Base-by-base conservation (phyloP, 2,329 filamentous ascomycete species). In the Paecilomyces variotii region DNA sequence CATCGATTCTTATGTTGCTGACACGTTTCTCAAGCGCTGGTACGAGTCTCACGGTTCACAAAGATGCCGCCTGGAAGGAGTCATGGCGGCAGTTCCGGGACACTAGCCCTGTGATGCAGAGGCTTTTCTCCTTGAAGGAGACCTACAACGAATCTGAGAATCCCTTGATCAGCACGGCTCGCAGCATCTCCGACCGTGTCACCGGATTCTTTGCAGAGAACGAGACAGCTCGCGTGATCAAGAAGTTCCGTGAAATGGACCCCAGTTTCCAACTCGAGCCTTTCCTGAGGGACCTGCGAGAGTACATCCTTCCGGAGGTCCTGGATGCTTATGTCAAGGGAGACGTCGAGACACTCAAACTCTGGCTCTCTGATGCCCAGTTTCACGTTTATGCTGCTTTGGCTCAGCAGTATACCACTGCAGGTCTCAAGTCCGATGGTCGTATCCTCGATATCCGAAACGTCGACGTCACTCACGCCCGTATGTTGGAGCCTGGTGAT, bases 151-250 rank as follows among this genome's bases (percentile, higher is more conserved):
- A 99, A 77, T 97, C 94, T 10, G 94, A 99, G 72, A 99, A 99
- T 74, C 93, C 94, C 5, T 82, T 99, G 51, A 90, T 99, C 63
- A 89, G 87, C 53, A 97, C 93, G 0, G 94, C 92, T 1, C 88
- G 94, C 71, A 91, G 90, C 73, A 96, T 99, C 66, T 93, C 92
- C 32, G 94, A 99, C 74, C 86, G 89, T 59, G 86, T 99, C 45
- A 91, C 89, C 53, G 91, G 94, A 28, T 99, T 97, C 79, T 99
- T 99, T 65, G 94, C 94, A 62, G 94, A 99, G 76, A 99, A 97
- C 74, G 94, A 99, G 79, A 97, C 91, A 0, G 94, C 94, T 30
- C 88, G 88, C 83, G 94, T 99, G 35, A 96, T 97, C 79, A 97
- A 97, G 80, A 96, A 93, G 75, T 96, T 99, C 82, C 87, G 93